These are phyloP conservation scores for Trichoderma sp. DNA, from an alignment of 2,329 filamentous ascomycete genomes.

Conservation along the genomic window DNA sequence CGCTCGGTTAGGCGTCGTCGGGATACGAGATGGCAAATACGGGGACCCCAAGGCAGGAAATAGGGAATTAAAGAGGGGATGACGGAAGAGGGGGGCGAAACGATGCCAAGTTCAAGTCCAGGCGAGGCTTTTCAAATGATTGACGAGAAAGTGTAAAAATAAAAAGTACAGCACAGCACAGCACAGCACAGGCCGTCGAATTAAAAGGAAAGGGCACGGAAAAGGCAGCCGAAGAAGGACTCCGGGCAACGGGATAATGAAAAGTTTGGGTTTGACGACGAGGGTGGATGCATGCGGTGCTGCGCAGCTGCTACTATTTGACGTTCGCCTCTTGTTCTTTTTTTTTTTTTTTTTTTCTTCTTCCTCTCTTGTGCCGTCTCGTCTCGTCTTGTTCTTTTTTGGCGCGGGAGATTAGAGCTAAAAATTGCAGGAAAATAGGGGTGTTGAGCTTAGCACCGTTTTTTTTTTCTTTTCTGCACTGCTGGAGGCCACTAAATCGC, in stretches of 20 bases:
- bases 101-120: not conserved
- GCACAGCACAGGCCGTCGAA: not conserved
- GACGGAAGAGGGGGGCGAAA: not conserved
- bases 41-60: not conserved
- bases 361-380: no score
- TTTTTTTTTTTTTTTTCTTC: not conserved
- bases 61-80: constrained; percentile 12
- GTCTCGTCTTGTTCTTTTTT: not conserved
- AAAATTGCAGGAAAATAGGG: not conserved
- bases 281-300: constrained; percentile 15
- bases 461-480: not conserved
- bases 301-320: not conserved
- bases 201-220: not conserved
- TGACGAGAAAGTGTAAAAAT: constrained; percentile 9
- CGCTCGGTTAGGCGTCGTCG: not conserved
- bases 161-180: no score
- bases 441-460: not conserved
- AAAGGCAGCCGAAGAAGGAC: not conserved
- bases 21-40: constrained; percentile 4
- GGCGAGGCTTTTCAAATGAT: not conserved
- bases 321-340: not conserved
- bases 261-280: constrained; percentile 2
- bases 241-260: not conserved
- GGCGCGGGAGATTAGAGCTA: not conserved
- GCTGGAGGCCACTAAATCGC: not conserved